Conservation (phyloP, 805 yeast genomes). For the Kuraishia cidri region DNA sequence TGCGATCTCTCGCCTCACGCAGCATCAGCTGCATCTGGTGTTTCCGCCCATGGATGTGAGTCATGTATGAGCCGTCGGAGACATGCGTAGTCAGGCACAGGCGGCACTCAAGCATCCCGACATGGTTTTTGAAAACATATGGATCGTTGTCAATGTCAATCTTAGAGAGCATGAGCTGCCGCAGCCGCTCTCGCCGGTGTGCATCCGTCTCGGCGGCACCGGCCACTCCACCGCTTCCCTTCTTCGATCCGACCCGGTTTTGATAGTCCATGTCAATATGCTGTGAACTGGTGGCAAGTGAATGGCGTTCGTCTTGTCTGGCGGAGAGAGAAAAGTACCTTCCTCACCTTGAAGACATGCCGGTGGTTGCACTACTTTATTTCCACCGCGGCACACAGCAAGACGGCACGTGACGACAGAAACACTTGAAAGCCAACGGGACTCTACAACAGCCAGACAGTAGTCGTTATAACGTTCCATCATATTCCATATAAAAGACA, state of each 20-base stretch:
- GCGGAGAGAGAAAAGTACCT: too few relatives aligned
- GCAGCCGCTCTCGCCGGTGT: slow-evolving; percentile 58
- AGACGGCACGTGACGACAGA: too few relatives aligned
- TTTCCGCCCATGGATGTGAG: slow-evolving; percentile 79
- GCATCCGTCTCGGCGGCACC: slow-evolving; percentile 61
- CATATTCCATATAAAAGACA: too few relatives aligned
- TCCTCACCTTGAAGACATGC: too few relatives aligned
- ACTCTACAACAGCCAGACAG: too few relatives aligned
- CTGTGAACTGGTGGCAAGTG: neutral
- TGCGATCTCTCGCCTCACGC: slow-evolving; percentile 38
- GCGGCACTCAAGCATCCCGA: slow-evolving; percentile 80
- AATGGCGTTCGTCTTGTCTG: too few relatives aligned
- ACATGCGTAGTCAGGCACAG: slow-evolving; percentile 79
- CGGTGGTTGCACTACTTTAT: too few relatives aligned
- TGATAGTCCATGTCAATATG: slow-evolving; percentile 82
- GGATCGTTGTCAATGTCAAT: slow-evolving; percentile 62
- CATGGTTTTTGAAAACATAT: slow-evolving; percentile 72
- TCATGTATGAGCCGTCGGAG: slow-evolving; percentile 69
- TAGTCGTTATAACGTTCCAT: too few relatives aligned
- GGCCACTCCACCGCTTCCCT: slow-evolving; percentile 89
- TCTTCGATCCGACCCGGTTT: slow-evolving; percentile 81
- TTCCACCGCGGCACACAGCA: too few relatives aligned
- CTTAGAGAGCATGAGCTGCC: slow-evolving; percentile 45
- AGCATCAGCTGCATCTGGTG: slow-evolving; percentile 69
- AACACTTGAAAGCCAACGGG: too few relatives aligned